Base-by-base conservation (phyloP, 805 yeast species). In the Wickerhamomyces bisporus region DNA sequence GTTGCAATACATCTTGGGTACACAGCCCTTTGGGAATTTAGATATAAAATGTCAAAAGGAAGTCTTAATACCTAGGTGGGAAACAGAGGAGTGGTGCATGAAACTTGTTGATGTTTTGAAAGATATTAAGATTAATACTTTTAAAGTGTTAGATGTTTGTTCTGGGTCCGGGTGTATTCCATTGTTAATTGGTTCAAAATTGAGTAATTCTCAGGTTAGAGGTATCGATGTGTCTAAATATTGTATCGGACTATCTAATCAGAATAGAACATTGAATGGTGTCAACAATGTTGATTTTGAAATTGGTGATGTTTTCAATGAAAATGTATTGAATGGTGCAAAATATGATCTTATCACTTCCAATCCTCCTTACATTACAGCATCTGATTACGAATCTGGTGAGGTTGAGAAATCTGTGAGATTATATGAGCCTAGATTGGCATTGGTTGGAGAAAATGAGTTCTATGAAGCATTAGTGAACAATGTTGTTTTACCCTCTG, bases 91-190 rank as follows among this genome's bases (percentile, higher is more conserved):
- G 52, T 91, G 97, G 97, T 65, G 73, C 9, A 26, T 63, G 21
- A 68, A 68, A 38, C 54, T 83, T 16, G 58, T 64, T 0, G 42
- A 43, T 8, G 21, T 42, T 7, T 35, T 52, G 1, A 34, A 49
- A 34, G 5, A 20, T 20, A 17, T 36, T 8, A 27, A 18, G 6
- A 35, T 18, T 5, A 11, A 20, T 19, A 4, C 15, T 3, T 18
- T 54, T 17, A 49, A 40, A 2, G 58, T 79, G 2, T 44, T 83
- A 8, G 97, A 89, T 61, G 66, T 86, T 20, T 88, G 96, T 47
- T 75, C 95, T 0, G 97, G 97, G 0, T 67, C 91, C 0, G 98
- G 98, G 1, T 91, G 98, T 55, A 75, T 93, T 19, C 80, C 87
- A 0, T 60, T 87, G 21, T 51, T 73, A 4, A 41, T 85, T 16